These are phyloP conservation scores for Epichloe gansuensis DNA, from an alignment of 2,329 filamentous ascomycete genomes.

Conservation along the genomic window DNA sequence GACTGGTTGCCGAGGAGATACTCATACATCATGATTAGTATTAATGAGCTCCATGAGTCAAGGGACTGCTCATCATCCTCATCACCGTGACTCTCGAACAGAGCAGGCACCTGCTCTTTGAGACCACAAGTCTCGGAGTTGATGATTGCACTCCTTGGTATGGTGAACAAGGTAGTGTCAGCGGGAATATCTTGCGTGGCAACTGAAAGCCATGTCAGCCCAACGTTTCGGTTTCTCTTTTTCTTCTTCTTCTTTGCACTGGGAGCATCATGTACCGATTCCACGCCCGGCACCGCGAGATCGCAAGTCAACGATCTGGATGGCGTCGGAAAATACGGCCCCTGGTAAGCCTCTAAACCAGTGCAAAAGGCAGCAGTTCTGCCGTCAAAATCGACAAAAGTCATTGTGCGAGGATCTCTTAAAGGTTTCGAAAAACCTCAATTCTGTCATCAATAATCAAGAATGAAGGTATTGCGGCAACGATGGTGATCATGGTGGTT, in stretches of 20 bases:
- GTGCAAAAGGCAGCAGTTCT: conserved; percentile 34
- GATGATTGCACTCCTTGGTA: conserved; percentile 61
- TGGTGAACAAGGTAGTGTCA: conserved; percentile 69
- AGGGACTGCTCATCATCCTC: conserved; percentile 26
- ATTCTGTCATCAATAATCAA: neutral
- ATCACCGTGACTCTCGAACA: conserved; percentile 32
- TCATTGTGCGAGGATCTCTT: conserved; percentile 2
- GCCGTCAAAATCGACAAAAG: conserved; percentile 24
- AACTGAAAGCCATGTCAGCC: conserved; percentile 35
- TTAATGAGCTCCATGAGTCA: conserved; percentile 47
- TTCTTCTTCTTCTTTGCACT: neutral
- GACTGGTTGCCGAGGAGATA: conserved; percentile 46
- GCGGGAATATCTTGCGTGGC: conserved; percentile 56
- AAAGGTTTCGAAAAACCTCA: neutral
- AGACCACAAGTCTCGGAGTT: conserved; percentile 62
- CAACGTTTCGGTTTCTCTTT: neutral
- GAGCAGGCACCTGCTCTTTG: conserved; percentile 39
- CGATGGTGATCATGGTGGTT: too few relatives aligned
- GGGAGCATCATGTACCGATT: conserved; percentile 28
- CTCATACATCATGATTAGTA: conserved; percentile 75
- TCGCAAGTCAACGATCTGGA: conserved; percentile 41
- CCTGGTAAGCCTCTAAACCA: conserved; percentile 44
- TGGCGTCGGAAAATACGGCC: conserved; percentile 39
- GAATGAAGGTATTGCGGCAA: too few relatives aligned
- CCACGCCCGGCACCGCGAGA: conserved; percentile 40